These are phyloP conservation scores for Zasmidium angulare DNA, from an alignment of 2,329 filamentous ascomycete genomes.

Conservation along the genomic window DNA sequence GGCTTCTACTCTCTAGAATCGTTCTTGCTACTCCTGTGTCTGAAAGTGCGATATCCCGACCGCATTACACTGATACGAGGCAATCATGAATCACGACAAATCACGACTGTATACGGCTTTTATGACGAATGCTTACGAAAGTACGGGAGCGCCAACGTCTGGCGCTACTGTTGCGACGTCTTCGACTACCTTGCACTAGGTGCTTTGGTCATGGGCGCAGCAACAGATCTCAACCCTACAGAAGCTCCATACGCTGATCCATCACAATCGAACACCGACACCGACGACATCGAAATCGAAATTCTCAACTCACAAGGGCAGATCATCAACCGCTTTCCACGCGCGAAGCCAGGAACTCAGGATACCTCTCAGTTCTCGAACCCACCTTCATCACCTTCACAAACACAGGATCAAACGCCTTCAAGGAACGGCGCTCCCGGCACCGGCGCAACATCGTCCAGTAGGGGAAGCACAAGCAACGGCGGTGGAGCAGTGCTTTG, in stretches of 20 bases:
- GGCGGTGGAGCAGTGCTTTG: conserved; percentile 83
- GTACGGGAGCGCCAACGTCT: conserved; percentile 95
- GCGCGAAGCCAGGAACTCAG: conserved; percentile 37
- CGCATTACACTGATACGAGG: conserved; percentile 94
- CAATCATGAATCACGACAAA: conserved; percentile 79
- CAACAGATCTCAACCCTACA: conserved; percentile 63
- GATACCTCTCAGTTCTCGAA: conserved; percentile 29
- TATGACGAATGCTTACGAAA: conserved; percentile 97
- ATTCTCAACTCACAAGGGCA: conserved; percentile 82
- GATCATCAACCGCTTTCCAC: conserved; percentile 70
- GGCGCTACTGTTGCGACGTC: conserved; percentile 93
- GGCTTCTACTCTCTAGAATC: conserved; percentile 98
- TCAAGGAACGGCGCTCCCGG: conserved; percentile 66
- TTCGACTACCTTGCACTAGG: conserved; percentile 95
- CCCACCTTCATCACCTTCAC: conserved; percentile 40
- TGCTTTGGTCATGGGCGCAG: conserved; percentile 84
- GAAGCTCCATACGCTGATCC: conserved; percentile 53
- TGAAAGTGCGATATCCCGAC: conserved; percentile 96
- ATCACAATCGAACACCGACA: conserved; percentile 51
- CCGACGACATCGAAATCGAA: conserved; percentile 85
- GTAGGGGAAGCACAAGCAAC: conserved; percentile 57
- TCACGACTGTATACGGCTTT: conserved; percentile 96
- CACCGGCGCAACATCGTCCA: conserved; percentile 72
- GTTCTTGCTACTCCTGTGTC: conserved; percentile 88
- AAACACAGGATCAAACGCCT: conserved; percentile 33